Percentiles rank a stretch among this genome's conserved stretches.
Evolutionary conservation across 2,329 filamentous ascomycete genomes (phyloP).

Genomic region (Curvularia hawaiiensis): DNA sequence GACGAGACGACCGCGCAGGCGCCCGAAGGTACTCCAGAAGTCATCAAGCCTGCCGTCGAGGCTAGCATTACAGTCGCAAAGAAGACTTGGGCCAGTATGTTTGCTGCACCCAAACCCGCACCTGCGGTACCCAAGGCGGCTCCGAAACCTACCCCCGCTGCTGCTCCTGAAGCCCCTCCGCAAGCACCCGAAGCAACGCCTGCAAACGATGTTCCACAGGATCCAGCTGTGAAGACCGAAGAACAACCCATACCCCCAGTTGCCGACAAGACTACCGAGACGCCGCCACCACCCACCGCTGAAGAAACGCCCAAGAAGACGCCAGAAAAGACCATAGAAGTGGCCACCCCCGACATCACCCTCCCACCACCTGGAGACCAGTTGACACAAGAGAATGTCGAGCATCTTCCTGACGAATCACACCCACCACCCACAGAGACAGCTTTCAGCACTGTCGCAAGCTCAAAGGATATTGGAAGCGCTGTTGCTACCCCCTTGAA

Average conservation of each 20-base stretch:
- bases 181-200: conserved; percentile 44
- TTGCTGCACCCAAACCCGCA: conserved; percentile 57
- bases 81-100: conserved; percentile 62
- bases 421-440: conserved; percentile 78
- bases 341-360: conserved; percentile 55
- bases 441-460: conserved; percentile 85
- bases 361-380: conserved; percentile 77
- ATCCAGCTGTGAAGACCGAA: conserved; percentile 46
- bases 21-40: conserved; percentile 24
- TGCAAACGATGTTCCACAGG: conserved; percentile 46
- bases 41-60: conserved; percentile 24
- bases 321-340: conserved; percentile 51
- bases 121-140: conserved; percentile 45
- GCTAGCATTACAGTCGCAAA: conserved; percentile 47
- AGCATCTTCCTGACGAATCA: conserved; percentile 84
- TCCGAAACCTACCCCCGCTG: conserved; percentile 39
- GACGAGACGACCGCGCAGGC: conserved; percentile 26
- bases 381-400: conserved; percentile 89
- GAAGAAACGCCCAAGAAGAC: conserved; percentile 37
- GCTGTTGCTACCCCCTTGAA: conserved; percentile 65
- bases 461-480: conserved; percentile 75
- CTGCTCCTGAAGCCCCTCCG: conserved; percentile 46
- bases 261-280: conserved; percentile 45
- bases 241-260: conserved; percentile 48
- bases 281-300: conserved; percentile 32